Percentiles rank a stretch among this genome's conserved stretches.
These are phyloP conservation scores for Coemansia interrupta DNA, from an alignment of 192 early-diverging fungal species.

Conservation along the genomic window DNA sequence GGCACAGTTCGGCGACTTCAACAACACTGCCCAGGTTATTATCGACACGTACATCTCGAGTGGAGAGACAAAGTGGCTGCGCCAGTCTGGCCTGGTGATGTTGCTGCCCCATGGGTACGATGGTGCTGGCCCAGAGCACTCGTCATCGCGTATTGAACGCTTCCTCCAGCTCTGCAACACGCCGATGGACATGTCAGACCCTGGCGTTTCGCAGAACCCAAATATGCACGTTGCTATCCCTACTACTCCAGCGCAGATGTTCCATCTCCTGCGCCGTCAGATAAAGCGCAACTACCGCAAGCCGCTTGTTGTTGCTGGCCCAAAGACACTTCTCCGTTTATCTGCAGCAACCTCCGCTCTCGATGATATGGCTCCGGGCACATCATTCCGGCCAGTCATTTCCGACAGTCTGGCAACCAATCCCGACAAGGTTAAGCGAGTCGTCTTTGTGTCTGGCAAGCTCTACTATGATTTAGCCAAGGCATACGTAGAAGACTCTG, in stretches of 20 bases:
- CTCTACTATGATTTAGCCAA: slow-evolving; percentile 90
- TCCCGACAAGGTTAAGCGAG: slow-evolving; percentile 43
- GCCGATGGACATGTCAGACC: slow-evolving; percentile 60
- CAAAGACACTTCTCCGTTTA: slow-evolving; percentile 68
- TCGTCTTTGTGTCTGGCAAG: slow-evolving; percentile 89
- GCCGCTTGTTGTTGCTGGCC: slow-evolving; percentile 82
- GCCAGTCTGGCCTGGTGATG: slow-evolving; percentile 89
- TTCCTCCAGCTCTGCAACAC: slow-evolving; percentile 92
- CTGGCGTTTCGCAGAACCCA: slow-evolving; percentile 63
- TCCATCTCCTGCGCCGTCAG: slow-evolving; percentile 93
- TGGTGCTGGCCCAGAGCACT: slow-evolving; percentile 94
- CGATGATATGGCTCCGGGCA: slow-evolving; percentile 80
- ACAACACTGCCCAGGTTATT: slow-evolving; percentile 92
- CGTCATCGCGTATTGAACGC: slow-evolving; percentile 84
- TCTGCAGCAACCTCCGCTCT: slow-evolving; percentile 69
- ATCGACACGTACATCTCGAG: slow-evolving; percentile 87
- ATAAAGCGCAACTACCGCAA: slow-evolving; percentile 87
- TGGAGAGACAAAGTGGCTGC: slow-evolving; percentile 93
- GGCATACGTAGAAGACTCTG: slow-evolving; percentile 54
- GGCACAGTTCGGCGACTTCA: slow-evolving; percentile 98
- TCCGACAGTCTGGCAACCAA: slow-evolving; percentile 54
- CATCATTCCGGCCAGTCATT: slow-evolving; percentile 80
- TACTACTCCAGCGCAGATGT: slow-evolving; percentile 94
- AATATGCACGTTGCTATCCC: slow-evolving; percentile 92
- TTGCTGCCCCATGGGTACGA: slow-evolving; percentile 93